Conservation (phyloP, 163 green algal species). For the Chlorella variabilis region DNA sequence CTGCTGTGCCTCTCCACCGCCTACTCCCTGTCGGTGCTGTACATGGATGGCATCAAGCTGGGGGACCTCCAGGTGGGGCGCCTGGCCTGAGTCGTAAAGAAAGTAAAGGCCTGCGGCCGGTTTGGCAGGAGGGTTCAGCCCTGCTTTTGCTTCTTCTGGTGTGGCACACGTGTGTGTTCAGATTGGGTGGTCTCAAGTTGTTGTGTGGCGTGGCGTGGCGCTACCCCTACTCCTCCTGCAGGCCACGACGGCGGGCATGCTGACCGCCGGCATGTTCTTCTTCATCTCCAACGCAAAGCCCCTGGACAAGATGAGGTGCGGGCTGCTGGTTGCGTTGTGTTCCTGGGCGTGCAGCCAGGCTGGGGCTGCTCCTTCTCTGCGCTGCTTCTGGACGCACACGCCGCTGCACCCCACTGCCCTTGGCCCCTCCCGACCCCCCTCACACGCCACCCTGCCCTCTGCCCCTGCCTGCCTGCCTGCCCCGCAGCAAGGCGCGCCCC, state of each 20-base stretch:
- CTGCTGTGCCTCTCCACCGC: conserved; percentile 94
- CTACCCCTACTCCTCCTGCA: conserved; percentile 46
- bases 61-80: conserved; percentile 88
- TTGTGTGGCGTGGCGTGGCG: no score
- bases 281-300: conserved; percentile 95
- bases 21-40: conserved; percentile 96
- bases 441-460: background rate
- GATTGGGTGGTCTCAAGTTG: no score
- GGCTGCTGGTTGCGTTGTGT: background rate
- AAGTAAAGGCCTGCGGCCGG: no score
- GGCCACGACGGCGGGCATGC: conserved; percentile 86
- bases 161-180: background rate
- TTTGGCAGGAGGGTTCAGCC: no score
- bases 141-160: background rate
- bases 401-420: no score
- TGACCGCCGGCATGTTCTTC: conserved; percentile 94
- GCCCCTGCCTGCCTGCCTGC: background rate
- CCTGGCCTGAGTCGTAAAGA: no score
- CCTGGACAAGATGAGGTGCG: conserved; percentile 73
- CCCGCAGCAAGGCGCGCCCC: conserved; percentile 66
- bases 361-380: no score
- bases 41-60: conserved; percentile 98
- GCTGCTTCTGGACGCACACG: no score
- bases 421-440: no score
- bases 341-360: no score